Base-by-base conservation (phyloP, 2,329 filamentous ascomycete genomes). In the Tolypocladium paradoxum region DNA sequence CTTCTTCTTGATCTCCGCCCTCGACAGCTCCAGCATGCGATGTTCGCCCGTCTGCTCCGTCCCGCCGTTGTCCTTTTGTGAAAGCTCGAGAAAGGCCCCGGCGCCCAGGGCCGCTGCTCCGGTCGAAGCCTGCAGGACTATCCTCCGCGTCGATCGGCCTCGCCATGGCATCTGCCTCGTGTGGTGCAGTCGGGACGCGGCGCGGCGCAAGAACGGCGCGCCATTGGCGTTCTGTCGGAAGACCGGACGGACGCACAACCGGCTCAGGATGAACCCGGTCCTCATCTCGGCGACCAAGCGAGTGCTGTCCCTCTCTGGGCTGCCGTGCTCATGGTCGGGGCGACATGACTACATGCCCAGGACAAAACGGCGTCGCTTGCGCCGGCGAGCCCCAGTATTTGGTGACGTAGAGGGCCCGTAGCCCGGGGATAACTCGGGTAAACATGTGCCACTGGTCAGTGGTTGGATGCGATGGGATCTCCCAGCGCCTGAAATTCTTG, bases 21-120 rank as follows among this genome's bases (percentile, higher is more conserved):
- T 76, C 37, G 91, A 96, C 2, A 78, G 82, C 66, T 90, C 82
- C 16, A 96, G 79, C 92, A 96, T 96, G 58, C 89, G 86, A 69
- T 80, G 80, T 71, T 96, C 91, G 29, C 82, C 81, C 3, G 91
- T 96, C 63, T 86, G 66, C 20, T 74, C 68, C 4, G 70, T 66
- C 43, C 68, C 72, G 37, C 60, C 67, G 57, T 81, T 77, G 43
- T 82, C 76, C 55, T 76, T 67, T 60, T 83, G 76, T 4, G 81
- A 79, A 7, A 84, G 66, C 60, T 77, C 72, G 45, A 84, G 72
- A 63, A 85, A 85, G 1, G 75, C 75, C 0, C 76, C 74, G 0
- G 81, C 79, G 8, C 75, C 81, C 11, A 84, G 66, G 0, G 70
- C 68, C 0, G 68, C 67, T 5, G 65, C 70, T n/a, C 69, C 72